Percentiles rank a stretch among this genome's conserved stretches.
Conservation (phyloP, 306 rosid genomes). For the Cucurbita argyrosperma region DNA sequence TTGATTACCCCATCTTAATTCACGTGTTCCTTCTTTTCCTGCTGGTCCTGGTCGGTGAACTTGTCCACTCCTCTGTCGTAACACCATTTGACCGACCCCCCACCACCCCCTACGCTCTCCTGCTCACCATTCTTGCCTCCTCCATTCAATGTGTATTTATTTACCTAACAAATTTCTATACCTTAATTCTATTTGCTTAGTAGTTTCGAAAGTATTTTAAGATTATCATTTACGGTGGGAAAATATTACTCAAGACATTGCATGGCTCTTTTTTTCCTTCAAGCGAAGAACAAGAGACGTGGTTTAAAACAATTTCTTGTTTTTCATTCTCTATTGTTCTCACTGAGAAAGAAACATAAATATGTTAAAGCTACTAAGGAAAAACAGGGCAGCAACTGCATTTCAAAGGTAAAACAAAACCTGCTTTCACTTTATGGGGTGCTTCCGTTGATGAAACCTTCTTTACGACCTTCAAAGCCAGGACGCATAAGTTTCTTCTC, state of each 20-base stretch:
- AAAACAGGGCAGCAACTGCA: neutral
- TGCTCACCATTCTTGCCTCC: neutral
- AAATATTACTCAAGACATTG: no score
- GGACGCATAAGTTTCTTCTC: constrained; percentile 86
- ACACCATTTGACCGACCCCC: neutral
- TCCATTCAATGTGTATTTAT: neutral
- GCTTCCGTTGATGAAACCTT: constrained; percentile 41
- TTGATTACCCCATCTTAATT: no score
- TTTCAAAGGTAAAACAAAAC: neutral
- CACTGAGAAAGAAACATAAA: neutral
- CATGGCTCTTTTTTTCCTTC: neutral
- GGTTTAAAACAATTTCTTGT: neutral
- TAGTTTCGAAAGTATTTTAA: no score
- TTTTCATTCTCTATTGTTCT: neutral
- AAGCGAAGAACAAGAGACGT: neutral
- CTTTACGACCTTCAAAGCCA: constrained; percentile 83
- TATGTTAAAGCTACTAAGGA: neutral
- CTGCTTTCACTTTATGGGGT: neutral
- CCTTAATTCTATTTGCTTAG: no score
- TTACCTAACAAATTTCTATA: neutral
- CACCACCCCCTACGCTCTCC: neutral
- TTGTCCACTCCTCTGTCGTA: neutral
- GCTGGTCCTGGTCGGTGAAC: neutral
- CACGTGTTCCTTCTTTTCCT: constrained; percentile 2
- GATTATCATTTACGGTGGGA: no score